A percentile compares a stretch with the other conserved stretches of the same genome.
phyloP scores from a whole-genome alignment of 352 stramenopile genomes.

The Pythium biforme region DNA sequence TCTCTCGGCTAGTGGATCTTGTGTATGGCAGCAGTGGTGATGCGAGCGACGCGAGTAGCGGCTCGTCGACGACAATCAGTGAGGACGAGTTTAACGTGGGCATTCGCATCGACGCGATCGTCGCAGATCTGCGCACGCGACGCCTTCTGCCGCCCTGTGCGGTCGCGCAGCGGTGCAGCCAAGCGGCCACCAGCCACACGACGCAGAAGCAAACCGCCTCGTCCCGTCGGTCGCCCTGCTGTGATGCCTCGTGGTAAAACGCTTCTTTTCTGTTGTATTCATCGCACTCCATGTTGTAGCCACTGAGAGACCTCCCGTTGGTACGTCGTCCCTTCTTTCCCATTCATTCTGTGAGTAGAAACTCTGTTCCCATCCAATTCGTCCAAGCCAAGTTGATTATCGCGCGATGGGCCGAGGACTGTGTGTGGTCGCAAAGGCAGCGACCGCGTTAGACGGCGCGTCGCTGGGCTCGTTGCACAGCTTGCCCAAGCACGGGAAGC shows the following conservation, averaged over 20 bases:
- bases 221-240: too few relatives aligned
- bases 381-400: neutral
- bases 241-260: too few relatives aligned
- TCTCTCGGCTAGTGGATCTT: slow-evolving; percentile 6
- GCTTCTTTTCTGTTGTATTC: too few relatives aligned
- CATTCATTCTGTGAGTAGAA: too few relatives aligned
- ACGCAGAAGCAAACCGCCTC: too few relatives aligned
- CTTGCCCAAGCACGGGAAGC: slow-evolving; percentile 3
- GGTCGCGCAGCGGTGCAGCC: slow-evolving; percentile 12
- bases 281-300: too few relatives aligned
- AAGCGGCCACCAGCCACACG: neutral
- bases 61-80: neutral
- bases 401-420: neutral
- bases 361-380: too few relatives aligned
- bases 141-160: slow-evolving; percentile 27
- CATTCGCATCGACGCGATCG: slow-evolving; percentile 40
- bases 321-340: too few relatives aligned
- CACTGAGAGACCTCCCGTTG: too few relatives aligned
- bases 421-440: slow-evolving; percentile 1
- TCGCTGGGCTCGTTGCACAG: neutral
- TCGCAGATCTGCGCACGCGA: slow-evolving; percentile 29
- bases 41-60: neutral
- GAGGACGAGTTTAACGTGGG: slow-evolving; percentile 32
- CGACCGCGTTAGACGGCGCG: neutral
- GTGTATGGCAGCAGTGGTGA: slow-evolving; percentile 1